These are phyloP conservation scores for Xylaria sp. DNA, from an alignment of 2,329 filamentous ascomycete species.

Conservation along the genomic window DNA sequence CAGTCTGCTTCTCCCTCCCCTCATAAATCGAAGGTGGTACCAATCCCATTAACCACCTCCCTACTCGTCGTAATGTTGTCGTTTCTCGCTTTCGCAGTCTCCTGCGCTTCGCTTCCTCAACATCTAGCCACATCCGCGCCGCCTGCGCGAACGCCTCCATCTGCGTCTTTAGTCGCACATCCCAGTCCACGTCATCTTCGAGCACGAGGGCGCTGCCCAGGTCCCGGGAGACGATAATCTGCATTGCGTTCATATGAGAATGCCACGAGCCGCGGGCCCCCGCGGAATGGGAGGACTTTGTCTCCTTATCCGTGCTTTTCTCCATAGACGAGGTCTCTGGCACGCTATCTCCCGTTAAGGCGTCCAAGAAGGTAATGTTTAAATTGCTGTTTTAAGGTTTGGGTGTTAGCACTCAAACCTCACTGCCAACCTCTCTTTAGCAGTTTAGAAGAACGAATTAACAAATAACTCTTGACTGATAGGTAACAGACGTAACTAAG, in stretches of 20 bases:
- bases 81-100: neutral
- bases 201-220: conserved; percentile 61
- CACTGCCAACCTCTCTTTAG: neutral
- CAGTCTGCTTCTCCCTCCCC: neutral
- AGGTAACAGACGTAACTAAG: neutral
- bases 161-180: conserved; percentile 60
- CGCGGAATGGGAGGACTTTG: conserved; percentile 15
- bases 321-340: conserved; percentile 10
- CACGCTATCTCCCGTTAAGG: conserved; percentile 53
- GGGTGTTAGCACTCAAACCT: neutral
- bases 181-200: conserved; percentile 69
- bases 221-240: conserved; percentile 56
- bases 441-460: neutral
- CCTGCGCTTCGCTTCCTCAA: conserved; percentile 13
- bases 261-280: conserved; percentile 52
- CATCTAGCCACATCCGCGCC: conserved; percentile 43
- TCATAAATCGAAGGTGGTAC: neutral
- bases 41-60: neutral
- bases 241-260: conserved; percentile 52
- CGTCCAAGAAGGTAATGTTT: conserved; percentile 58
- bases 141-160: conserved; percentile 55
- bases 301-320: neutral
- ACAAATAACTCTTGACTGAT: neutral
- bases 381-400: conserved; percentile 49
- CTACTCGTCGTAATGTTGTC: neutral